Conservation (phyloP, 108 stramenopile genomes). For the Poteriospumella lacustris region DNA sequence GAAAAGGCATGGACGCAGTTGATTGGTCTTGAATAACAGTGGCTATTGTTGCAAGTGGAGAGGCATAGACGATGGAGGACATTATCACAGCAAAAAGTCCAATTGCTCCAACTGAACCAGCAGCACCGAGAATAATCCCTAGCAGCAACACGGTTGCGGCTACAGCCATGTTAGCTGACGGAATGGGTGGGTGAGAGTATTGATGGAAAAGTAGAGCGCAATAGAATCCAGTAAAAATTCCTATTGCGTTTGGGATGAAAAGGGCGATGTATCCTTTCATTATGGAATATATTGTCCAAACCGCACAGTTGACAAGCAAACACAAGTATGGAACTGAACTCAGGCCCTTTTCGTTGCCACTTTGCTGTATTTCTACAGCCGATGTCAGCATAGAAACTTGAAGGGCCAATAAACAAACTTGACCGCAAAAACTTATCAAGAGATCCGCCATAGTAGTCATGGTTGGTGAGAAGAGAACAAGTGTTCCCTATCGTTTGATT, state of each 20-base stretch:
- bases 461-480: no score
- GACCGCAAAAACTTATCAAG: no score
- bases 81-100: background rate
- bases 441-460: no score
- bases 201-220: background rate
- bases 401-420: no score
- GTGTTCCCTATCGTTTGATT: no score
- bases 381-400: no score
- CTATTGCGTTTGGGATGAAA: background rate
- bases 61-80: background rate
- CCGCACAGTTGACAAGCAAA: background rate
- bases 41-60: background rate
- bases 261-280: background rate
- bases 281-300: constrained; percentile 12
- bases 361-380: background rate
- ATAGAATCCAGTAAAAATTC: background rate
- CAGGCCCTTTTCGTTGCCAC: background rate
- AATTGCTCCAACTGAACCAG: background rate
- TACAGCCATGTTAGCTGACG: background rate
- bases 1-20: constrained; percentile 3
- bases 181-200: background rate
- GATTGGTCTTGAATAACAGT: background rate
- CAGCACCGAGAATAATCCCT: background rate
- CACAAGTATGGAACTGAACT: background rate
- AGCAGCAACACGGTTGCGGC: background rate